These are phyloP conservation scores for Fusarium chuoi DNA, from an alignment of 2,329 filamentous ascomycete species.

Conservation along the genomic window DNA sequence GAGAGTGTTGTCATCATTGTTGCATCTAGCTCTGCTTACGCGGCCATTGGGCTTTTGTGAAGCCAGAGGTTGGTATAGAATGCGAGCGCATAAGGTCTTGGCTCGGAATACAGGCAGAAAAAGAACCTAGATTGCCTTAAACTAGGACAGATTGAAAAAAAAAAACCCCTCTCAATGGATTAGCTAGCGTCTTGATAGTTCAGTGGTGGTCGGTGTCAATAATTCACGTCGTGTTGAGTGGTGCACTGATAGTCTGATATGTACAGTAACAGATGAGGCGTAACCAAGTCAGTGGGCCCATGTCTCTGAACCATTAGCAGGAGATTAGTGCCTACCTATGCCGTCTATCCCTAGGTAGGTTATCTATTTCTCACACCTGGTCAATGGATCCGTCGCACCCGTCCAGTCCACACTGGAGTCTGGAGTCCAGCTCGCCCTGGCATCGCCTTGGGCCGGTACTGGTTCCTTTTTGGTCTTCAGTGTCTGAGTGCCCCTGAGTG, in stretches of 20 bases:
- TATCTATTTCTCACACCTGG: slow-evolving; percentile 28
- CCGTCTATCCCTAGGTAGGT: neutral
- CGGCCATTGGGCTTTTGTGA: slow-evolving; percentile 4
- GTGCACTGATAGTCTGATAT: neutral
- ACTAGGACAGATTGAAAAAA: neutral
- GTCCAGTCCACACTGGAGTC: neutral
- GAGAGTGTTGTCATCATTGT: slow-evolving; percentile 11
- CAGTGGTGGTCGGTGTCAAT: slow-evolving; percentile 6
- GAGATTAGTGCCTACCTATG: slow-evolving; percentile 33
- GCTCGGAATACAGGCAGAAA: neutral
- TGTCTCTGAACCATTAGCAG: slow-evolving; percentile 34
- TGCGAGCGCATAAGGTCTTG: slow-evolving; percentile 4
- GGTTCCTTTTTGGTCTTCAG: slow-evolving; percentile 22
- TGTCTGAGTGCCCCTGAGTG: slow-evolving; percentile 37
- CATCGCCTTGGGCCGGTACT: slow-evolving; percentile 22
- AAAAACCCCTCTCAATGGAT: slow-evolving; percentile 13
- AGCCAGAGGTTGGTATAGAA: neutral
- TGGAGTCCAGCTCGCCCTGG: slow-evolving; percentile 24
- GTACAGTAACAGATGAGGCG: neutral
- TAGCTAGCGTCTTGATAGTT: slow-evolving; percentile 13
- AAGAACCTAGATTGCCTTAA: neutral
- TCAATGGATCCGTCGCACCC: slow-evolving; percentile 19
- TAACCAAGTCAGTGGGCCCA: slow-evolving; percentile 11
- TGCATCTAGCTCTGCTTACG: slow-evolving; percentile 20
- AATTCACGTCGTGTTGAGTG: neutral